Evolutionary conservation across 345 rosid species (phyloP), one percentile per base, ranked within the genome.

Genomic region (Conringia planisiliqua): DNA sequence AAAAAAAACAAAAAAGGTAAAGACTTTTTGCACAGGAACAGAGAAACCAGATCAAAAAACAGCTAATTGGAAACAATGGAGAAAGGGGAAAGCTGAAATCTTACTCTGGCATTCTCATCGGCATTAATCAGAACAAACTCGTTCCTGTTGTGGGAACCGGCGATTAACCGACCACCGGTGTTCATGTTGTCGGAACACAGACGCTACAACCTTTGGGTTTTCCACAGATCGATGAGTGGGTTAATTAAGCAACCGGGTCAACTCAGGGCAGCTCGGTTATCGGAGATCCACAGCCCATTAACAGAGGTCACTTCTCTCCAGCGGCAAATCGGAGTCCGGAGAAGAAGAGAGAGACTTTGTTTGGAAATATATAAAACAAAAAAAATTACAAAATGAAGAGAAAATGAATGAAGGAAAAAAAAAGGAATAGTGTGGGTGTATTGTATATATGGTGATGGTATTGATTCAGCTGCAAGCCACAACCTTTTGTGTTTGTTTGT

Each of bases 101-200:
- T 71, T 85, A 94, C 98, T 84, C 96, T 82, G 12, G 83, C 88
- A 81, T 63, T 84, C 83, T 95, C 99, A 72, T 95, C 99, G 27
- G 99, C 99, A 85, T 92, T 95, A 60, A 95, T 92, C 43, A 92
- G 88, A 50, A 95, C 93, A 72, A 95, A 95, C 85, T 95, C 99
- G 70, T 95, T 92, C 77, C 97, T 80, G 79, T 95, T 95, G 80
- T 95, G 98, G 79, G 99, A 95, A 54, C 99, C 98, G 79, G 98
- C 99, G 84, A 95, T 69, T 73, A 95, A 90, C 52, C 98, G 84
- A 63, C 99, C 97, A 6, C 96, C 88, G 55, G 99, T 95, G 72
- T 89, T 87, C 98, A 95, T 95, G 44, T 72, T 63, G 70, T 51
- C 52, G 33, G 74, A 62, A 67, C 61, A 79, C 71, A 18, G 42